Conservation (phyloP, 257 asterid species). For the Jaltomata sinuosa region DNA sequence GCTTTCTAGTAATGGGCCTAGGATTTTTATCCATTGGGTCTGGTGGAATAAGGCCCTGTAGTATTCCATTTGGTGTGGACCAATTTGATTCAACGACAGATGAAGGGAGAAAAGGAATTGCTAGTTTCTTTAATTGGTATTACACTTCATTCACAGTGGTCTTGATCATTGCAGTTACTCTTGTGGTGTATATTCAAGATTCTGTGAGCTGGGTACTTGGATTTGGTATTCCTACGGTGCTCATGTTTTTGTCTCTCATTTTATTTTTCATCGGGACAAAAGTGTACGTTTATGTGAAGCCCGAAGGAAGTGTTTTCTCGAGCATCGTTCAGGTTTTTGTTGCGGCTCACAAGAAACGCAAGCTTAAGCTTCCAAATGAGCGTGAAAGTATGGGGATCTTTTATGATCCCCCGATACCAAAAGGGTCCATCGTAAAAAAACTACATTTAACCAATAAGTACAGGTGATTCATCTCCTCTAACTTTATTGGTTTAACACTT, state of each 20-base stretch:
- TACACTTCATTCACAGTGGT: slow-evolving; percentile 67
- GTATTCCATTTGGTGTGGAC: slow-evolving; percentile 86
- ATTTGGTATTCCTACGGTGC: slow-evolving; percentile 46
- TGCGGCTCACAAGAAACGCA: slow-evolving; percentile 27
- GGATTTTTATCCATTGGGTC: slow-evolving; percentile 50
- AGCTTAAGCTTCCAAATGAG: neutral
- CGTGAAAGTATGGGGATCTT: slow-evolving; percentile 8
- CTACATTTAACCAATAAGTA: slow-evolving; percentile 36
- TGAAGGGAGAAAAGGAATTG: slow-evolving; percentile 64
- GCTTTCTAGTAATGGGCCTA: slow-evolving; percentile 31
- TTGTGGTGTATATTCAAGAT: slow-evolving; percentile 74
- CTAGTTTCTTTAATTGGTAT: slow-evolving; percentile 88
- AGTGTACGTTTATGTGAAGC: slow-evolving; percentile 49
- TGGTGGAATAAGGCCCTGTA: slow-evolving; percentile 92
- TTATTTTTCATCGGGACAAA: slow-evolving; percentile 50
- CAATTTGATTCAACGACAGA: slow-evolving; percentile 60
- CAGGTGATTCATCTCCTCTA: slow-evolving; percentile 22
- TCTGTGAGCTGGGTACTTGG: slow-evolving; percentile 66
- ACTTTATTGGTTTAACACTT: neutral
- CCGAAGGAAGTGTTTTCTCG: slow-evolving; percentile 66
- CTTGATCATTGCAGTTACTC: slow-evolving; percentile 42
- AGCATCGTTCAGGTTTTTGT: slow-evolving; percentile 40
- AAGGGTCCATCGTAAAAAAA: slow-evolving; percentile 21
- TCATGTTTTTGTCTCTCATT: slow-evolving; percentile 42
- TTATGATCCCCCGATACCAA: slow-evolving; percentile 38